Percentiles rank a stretch among this genome's conserved stretches.
Evolutionary conservation across 441 rosid genomes (phyloP).

Genomic region (Populus trichocarpa): DNA sequence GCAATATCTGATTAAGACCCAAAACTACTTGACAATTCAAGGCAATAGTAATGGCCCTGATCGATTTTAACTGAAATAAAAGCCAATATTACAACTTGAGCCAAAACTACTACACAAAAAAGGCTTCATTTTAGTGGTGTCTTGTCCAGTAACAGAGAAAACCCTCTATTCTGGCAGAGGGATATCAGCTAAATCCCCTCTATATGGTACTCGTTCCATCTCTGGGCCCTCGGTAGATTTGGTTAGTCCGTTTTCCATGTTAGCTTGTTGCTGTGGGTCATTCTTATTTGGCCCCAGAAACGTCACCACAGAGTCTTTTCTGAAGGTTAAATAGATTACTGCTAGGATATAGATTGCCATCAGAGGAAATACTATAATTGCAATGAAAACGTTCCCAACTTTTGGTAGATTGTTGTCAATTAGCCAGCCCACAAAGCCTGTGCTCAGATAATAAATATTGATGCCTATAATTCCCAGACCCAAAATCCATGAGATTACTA

Average conservation of each 20-base stretch:
- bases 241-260: slow-evolving; percentile 25
- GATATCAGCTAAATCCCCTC: slow-evolving; percentile 51
- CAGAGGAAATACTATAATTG: slow-evolving; percentile 53
- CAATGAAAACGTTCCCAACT: slow-evolving; percentile 40
- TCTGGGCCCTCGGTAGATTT: not conserved
- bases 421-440: slow-evolving; percentile 56
- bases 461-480: slow-evolving; percentile 55
- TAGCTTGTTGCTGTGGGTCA: not conserved
- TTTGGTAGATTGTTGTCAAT: slow-evolving; percentile 40
- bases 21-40: not conserved
- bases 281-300: slow-evolving; percentile 37
- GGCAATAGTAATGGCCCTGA: not conserved
- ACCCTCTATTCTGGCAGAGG: slow-evolving; percentile 28
- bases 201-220: slow-evolving; percentile 23
- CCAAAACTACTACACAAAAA: not conserved
- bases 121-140: not conserved
- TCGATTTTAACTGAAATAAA: not conserved
- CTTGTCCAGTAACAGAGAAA: not conserved
- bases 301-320: slow-evolving; percentile 44
- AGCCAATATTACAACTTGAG: not conserved
- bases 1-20: not conserved
- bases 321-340: slow-evolving; percentile 44
- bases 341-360: slow-evolving; percentile 47
- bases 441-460: slow-evolving; percentile 56
- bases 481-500: slow-evolving; percentile 58